These are phyloP conservation scores for Cladosporium sp. DNA, from an alignment of 2,329 filamentous ascomycete species.

Conservation along the genomic window DNA sequence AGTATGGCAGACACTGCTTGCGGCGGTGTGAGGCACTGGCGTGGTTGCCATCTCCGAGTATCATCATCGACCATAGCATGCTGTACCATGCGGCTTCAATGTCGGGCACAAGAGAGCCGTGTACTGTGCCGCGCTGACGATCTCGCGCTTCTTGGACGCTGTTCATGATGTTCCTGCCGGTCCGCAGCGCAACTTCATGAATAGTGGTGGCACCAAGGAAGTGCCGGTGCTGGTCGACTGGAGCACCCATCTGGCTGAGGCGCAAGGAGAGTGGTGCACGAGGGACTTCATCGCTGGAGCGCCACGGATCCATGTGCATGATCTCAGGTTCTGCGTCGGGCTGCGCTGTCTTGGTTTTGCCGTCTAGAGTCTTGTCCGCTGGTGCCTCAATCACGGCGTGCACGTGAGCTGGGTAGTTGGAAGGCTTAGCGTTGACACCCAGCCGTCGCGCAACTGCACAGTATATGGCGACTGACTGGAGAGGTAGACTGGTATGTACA, in stretches of 20 bases:
- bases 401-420: conserved; percentile 79
- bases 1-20: conserved; percentile 59
- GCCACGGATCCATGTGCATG: conserved; percentile 77
- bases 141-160: conserved; percentile 55
- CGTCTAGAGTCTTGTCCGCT: conserved; percentile 43
- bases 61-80: conserved; percentile 64
- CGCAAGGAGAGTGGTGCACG: conserved; percentile 57
- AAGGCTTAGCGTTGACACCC: conserved; percentile 72
- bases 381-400: conserved; percentile 67
- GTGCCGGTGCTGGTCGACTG: conserved; percentile 36
- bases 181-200: conserved; percentile 67
- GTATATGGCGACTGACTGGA: conserved; percentile 84
- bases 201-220: conserved; percentile 64
- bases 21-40: conserved; percentile 30
- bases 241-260: conserved; percentile 43
- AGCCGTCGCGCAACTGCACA: conserved; percentile 72
- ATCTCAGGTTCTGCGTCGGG: conserved; percentile 36
- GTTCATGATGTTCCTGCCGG: conserved; percentile 74
- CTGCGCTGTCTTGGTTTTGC: conserved; percentile 26
- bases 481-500: conserved; percentile 74
- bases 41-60: conserved; percentile 33
- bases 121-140: conserved; percentile 16
- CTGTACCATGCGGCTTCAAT: conserved; percentile 64
- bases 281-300: conserved; percentile 63
- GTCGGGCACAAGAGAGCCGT: conserved; percentile 39